These are phyloP conservation scores for Cubamyces lactineus DNA, from an alignment of 768 basidiomycete genomes.

Conservation along the genomic window DNA sequence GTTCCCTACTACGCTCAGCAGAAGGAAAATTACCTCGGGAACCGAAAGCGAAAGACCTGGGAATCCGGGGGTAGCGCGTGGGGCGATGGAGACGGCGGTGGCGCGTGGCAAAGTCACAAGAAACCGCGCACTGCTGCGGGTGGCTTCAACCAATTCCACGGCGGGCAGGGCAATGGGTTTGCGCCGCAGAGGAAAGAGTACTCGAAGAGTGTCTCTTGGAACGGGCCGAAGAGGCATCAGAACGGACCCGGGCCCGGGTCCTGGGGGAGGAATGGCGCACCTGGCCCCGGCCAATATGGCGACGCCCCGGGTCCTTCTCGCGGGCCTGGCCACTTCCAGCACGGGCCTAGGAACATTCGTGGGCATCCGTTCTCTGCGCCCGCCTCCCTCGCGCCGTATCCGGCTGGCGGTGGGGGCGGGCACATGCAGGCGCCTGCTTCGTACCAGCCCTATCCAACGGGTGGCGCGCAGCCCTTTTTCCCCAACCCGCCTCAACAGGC, in stretches of 20 bases:
- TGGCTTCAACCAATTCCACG: not conserved
- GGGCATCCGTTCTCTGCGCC: not conserved
- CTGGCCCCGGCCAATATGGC: slow-evolving; percentile 17
- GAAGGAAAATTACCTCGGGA: slow-evolving; percentile 5
- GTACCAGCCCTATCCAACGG: not conserved
- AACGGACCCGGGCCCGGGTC: not conserved
- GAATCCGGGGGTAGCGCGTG: slow-evolving; percentile 8
- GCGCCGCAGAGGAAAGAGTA: not conserved
- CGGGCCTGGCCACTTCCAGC: slow-evolving; percentile 10
- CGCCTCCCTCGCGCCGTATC: slow-evolving; percentile 11
- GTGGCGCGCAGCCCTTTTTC: slow-evolving; percentile 4
- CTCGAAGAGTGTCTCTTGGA: slow-evolving; percentile 6
- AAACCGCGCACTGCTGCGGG: slow-evolving; percentile 6
- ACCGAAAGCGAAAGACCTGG: slow-evolving; percentile 21
- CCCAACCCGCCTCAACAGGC: not conserved
- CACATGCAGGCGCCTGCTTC: not conserved
- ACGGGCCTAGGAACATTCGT: slow-evolving; percentile 13
- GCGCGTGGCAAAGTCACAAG: slow-evolving; percentile 17
- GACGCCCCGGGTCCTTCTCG: slow-evolving; percentile 5
- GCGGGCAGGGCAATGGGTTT: not conserved
- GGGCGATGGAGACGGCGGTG: not conserved
- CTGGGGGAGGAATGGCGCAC: slow-evolving; percentile 1
- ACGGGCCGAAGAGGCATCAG: slow-evolving; percentile 12
- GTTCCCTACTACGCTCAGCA: slow-evolving; percentile 15
- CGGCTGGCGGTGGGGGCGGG: slow-evolving; percentile 4